These are phyloP conservation scores for Annulohypoxylon bovei DNA, from an alignment of 495 filamentous ascomycete genomes.

Conservation along the genomic window DNA sequence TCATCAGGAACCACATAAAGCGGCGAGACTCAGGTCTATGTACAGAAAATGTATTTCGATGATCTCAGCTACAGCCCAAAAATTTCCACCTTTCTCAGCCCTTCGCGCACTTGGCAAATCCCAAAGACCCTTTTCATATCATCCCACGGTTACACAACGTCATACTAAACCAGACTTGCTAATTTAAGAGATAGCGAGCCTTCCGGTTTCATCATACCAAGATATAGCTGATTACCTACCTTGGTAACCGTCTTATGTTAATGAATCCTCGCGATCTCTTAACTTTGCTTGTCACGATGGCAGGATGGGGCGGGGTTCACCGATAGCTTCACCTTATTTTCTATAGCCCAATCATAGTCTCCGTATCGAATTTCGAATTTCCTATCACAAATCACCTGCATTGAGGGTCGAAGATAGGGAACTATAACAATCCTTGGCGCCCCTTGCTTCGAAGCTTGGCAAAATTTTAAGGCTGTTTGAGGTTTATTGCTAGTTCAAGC, in stretches of 20 bases:
- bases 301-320: background rate
- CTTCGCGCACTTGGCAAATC: conserved; percentile 31
- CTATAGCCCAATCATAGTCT: background rate
- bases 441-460: background rate
- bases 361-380: no score
- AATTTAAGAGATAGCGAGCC: background rate
- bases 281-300: background rate
- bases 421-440: background rate
- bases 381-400: background rate
- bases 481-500: background rate
- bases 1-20: no score
- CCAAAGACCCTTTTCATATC: conserved; percentile 22
- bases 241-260: background rate
- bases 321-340: background rate
- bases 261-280: background rate
- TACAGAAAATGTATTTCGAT: no score
- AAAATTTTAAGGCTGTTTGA: background rate
- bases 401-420: background rate
- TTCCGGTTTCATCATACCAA: conserved; percentile 13
- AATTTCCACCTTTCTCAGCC: conserved; percentile 18
- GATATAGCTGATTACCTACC: conserved; percentile 1
- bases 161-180: conserved; percentile 9
- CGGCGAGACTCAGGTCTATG: background rate
- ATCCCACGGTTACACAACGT: conserved; percentile 20
- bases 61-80: no score